phyloP scores from a whole-genome alignment of 1,284 basidiomycete species.

The Pseudozyma sp. region DNA sequence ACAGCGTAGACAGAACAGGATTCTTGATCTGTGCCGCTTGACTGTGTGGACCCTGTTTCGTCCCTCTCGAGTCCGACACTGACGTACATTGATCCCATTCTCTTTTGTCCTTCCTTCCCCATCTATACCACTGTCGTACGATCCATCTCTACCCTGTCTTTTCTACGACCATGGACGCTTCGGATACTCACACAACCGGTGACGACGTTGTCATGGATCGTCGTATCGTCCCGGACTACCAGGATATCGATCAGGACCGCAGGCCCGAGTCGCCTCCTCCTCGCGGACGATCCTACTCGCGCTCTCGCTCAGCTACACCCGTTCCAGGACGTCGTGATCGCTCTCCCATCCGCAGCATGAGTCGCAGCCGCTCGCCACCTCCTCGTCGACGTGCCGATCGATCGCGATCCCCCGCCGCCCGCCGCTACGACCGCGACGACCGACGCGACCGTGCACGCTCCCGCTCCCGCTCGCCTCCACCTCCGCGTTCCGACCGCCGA shows the following conservation, averaged over 20 bases:
- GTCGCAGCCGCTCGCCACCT: slow-evolving; percentile 28
- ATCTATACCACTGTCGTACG: no score
- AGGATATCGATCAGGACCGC: slow-evolving; percentile 46
- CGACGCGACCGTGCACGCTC: slow-evolving; percentile 36
- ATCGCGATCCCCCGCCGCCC: slow-evolving; percentile 42
- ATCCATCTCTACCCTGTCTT: not conserved
- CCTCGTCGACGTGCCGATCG: slow-evolving; percentile 28
- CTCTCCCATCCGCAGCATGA: slow-evolving; percentile 17
- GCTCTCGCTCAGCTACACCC: slow-evolving; percentile 45
- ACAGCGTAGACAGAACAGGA: not conserved
- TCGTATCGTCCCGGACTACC: slow-evolving; percentile 32
- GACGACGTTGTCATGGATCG: slow-evolving; percentile 17
- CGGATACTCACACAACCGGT: not conserved
- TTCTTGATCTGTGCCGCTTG: slow-evolving; percentile 1
- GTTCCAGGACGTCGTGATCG: slow-evolving; percentile 31
- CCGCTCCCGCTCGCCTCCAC: slow-evolving; percentile 29
- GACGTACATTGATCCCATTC: not conserved
- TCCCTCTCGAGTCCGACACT: no score
- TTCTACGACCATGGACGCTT: slow-evolving; percentile 9
- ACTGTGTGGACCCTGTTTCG: not conserved
- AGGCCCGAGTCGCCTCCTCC: slow-evolving; percentile 27
- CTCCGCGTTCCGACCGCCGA: slow-evolving; percentile 35
- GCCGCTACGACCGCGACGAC: slow-evolving; percentile 35
- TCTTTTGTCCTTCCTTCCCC: not conserved
- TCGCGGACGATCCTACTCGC: slow-evolving; percentile 46